These are phyloP conservation scores for Rubus parviflorus DNA, from an alignment of 306 rosid species.

Conservation along the genomic window DNA sequence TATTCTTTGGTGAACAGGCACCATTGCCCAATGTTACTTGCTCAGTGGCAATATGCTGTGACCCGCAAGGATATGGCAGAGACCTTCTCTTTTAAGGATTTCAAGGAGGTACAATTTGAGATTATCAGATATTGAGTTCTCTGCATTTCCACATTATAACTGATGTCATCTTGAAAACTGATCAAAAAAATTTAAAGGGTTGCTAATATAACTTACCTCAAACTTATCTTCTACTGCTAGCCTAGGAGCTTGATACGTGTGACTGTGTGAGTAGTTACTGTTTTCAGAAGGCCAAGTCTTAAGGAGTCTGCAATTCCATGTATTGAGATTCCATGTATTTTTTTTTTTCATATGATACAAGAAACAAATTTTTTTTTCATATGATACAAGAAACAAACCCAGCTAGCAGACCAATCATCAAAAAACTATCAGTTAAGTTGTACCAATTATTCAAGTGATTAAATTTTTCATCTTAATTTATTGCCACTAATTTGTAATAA, in stretches of 20 bases:
- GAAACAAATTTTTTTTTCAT: background rate
- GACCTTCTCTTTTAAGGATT: conserved; percentile 67
- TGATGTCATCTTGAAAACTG: background rate
- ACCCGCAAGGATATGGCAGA: conserved; percentile 79
- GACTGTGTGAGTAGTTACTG: background rate
- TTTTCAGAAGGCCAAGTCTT: background rate
- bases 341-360: too few relatives aligned
- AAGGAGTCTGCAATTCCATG: background rate
- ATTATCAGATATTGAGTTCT: conserved; percentile 7
- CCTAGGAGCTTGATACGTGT: background rate
- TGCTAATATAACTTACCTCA: background rate
- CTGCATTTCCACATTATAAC: background rate
- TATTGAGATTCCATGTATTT: too few relatives aligned
- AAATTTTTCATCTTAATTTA: background rate
- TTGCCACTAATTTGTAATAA: background rate
- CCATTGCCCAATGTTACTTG: conserved; percentile 74
- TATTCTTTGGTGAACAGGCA: conserved; percentile 54
- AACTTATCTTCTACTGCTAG: background rate
- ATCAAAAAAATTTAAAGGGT: background rate
- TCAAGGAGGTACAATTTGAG: conserved; percentile 60
- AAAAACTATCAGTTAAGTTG: background rate
- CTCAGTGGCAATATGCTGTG: conserved; percentile 87
- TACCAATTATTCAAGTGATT: background rate
- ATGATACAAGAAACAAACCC: background rate
- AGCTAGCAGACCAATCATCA: background rate